Base-by-base conservation (phyloP, 73 alveolate genomes). In the Paramecium biaurelia region DNA sequence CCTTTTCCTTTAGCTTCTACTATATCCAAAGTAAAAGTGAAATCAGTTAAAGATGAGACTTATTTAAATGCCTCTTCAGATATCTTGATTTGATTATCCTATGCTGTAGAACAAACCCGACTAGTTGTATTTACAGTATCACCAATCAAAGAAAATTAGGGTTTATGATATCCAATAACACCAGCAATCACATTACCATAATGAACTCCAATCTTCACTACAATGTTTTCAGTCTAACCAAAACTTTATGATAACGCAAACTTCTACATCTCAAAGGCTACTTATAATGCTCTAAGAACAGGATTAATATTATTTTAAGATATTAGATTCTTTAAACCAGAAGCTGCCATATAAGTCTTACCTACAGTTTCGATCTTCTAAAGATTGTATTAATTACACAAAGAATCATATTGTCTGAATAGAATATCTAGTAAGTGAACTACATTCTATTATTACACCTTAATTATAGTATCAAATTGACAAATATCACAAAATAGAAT, bases 141-240 rank as follows among this genome's bases (percentile, higher is more conserved):
- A n/a, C 96, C 96, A n/a, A 93, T 93, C 47, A 93, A 57, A 7
- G 96, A 89, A 92, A 93, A 93, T 41, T 93, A 85, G 5, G 96
- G 96, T 85, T 93, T 93, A 70, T 93, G 95, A 45, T 92, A 41
- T 11, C 96, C 96, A 26, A 93, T 93, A 18, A 93, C 96, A n/a
- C 96, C 96, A 35, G 96, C 96, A 56, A 93, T 93, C 21, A 93
- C 96, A 74, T 79, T 53, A 14, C 96, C 96, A 74, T 59, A 89
- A 57, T 93, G 93, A 14, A 93, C 92, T 9, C 96, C 96, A 15
- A 93, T 93, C 49, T 93, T 93, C 7, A 93, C 92, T 14, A 74
- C 38, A 5, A 93, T 87, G 18, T 59, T 92, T 26, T 92, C 92
- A 2, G 92, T 93, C 37, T 86, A 43, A 0, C 74, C 76, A 79